Evolutionary conservation across 1,139 yeast species (phyloP), one percentile per base, ranked within the genome.

Genomic region (Sugiyamaella sp.): DNA sequence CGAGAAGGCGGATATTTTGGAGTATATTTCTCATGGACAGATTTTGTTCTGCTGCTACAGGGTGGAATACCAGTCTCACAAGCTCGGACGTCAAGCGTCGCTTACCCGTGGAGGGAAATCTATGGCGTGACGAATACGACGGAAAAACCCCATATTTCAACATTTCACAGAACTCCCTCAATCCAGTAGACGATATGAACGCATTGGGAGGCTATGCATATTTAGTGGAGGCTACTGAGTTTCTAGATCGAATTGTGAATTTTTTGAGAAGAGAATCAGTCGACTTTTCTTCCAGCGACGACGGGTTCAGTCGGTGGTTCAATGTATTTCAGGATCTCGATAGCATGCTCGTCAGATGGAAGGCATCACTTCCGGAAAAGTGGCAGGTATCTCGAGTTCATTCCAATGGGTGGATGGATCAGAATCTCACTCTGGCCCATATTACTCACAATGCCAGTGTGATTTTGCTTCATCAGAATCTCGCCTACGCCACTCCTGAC

Each of bases 361-460:
- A 61, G 49, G 35, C 53, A 27, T 44, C 53, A 32, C 48, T 62
- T 24, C 63, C 66, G 16, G 55, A 46, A 17, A 51, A 53, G 38
- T 60, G 63, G 62, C 49, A 54, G 29, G 45, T 46, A 8, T 46
- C 52, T n/a, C 53, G 53, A 6, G 55, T 52, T 10, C 43, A 50
- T 17, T 49, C 53, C 3, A 46, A 44, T 25, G 59, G 54, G 3
- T 45, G 51, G 38, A 54, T 61, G 54, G 67, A 63, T 50, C 63
- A 60, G 40, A 63, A 63, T 43, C 46, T 62, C 47, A 60, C 65
- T 2, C 57, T 63, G 5, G 67, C 67, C 1, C 67, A 63, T 51
- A 57, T 63, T 27, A 60, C 64, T 5, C 66, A 62, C 49, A 63
- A 63, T 42, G 62, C 66, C 2, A 53, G 59, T 40, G 65, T 63